Percentiles rank a stretch among this genome's conserved stretches.
phyloP scores from a whole-genome alignment of 2,329 filamentous ascomycete species.

The Cercospora sp. region DNA sequence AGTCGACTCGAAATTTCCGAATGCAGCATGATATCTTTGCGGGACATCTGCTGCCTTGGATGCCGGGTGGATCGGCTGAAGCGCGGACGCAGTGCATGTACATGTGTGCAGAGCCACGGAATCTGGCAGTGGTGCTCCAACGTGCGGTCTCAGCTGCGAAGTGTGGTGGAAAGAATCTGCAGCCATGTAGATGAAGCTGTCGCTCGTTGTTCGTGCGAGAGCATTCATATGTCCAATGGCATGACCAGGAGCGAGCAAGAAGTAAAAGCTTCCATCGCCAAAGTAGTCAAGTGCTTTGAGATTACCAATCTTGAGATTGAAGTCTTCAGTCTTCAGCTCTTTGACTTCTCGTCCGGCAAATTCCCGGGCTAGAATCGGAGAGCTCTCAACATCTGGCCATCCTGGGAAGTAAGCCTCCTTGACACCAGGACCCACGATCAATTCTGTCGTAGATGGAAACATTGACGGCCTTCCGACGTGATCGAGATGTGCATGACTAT shows the following conservation, averaged over 20 bases:
- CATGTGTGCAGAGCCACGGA: slow-evolving; percentile 18
- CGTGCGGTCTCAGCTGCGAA: slow-evolving; percentile 40
- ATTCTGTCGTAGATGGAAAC: slow-evolving; percentile 42
- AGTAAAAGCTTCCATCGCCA: slow-evolving; percentile 55
- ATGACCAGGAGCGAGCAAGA: slow-evolving; percentile 54
- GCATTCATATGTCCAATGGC: slow-evolving; percentile 50
- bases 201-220: slow-evolving; percentile 46
- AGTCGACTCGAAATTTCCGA: slow-evolving; percentile 13
- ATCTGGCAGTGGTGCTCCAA: slow-evolving; percentile 41
- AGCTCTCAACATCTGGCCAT: slow-evolving; percentile 43
- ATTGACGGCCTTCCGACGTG: slow-evolving; percentile 29
- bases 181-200: slow-evolving; percentile 41
- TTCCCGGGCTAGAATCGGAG: slow-evolving; percentile 42
- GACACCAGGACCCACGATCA: slow-evolving; percentile 49
- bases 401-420: slow-evolving; percentile 44
- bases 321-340: slow-evolving; percentile 34
- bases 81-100: slow-evolving; percentile 8
- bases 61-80: not conserved
- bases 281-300: slow-evolving; percentile 54
- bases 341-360: slow-evolving; percentile 39
- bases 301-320: slow-evolving; percentile 41
- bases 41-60: slow-evolving; percentile 36
- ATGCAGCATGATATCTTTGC: slow-evolving; percentile 35
- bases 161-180: slow-evolving; percentile 41
- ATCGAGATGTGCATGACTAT: slow-evolving; percentile 39